Percentiles rank a stretch among this genome's conserved stretches.
phyloP scores from a whole-genome alignment of 257 asterid genomes.

The Handroanthus guayacan region DNA sequence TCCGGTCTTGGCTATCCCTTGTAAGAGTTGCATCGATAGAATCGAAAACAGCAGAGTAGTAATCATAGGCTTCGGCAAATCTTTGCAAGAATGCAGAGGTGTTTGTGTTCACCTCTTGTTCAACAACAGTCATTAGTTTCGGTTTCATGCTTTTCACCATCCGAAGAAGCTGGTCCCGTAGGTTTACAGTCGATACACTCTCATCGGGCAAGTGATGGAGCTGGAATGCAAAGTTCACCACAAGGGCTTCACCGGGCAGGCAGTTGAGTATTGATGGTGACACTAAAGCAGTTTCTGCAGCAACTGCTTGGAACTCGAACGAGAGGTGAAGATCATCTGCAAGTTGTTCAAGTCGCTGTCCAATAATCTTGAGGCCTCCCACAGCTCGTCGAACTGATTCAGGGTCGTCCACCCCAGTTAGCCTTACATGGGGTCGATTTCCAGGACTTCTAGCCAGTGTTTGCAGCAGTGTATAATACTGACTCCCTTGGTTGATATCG shows the following conservation, averaged over 20 bases:
- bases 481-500: constrained; percentile 95
- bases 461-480: constrained; percentile 81
- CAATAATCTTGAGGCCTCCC: constrained; percentile 76
- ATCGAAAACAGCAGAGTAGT: constrained; percentile 81
- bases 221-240: constrained; percentile 94
- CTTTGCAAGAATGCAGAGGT: constrained; percentile 82
- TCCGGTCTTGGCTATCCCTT: constrained; percentile 78
- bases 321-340: constrained; percentile 67
- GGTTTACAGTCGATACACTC: constrained; percentile 79
- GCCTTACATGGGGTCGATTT: constrained; percentile 57
- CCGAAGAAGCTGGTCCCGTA: constrained; percentile 86
- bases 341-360: constrained; percentile 70
- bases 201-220: constrained; percentile 98
- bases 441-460: constrained; percentile 64
- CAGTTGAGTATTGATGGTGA: constrained; percentile 14
- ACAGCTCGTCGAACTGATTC: constrained; percentile 82
- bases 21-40: constrained; percentile 85
- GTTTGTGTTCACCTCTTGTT: constrained; percentile 90
- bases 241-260: constrained; percentile 50
- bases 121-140: constrained; percentile 84
- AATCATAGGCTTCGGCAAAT: constrained; percentile 77
- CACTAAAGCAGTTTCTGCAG: constrained; percentile 53
- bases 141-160: constrained; percentile 88
- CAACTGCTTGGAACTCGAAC: constrained; percentile 72
- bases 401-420: constrained; percentile 96